These are phyloP conservation scores for Strobilomyces echinocephalus DNA, from an alignment of 768 basidiomycete genomes.

Conservation along the genomic window DNA sequence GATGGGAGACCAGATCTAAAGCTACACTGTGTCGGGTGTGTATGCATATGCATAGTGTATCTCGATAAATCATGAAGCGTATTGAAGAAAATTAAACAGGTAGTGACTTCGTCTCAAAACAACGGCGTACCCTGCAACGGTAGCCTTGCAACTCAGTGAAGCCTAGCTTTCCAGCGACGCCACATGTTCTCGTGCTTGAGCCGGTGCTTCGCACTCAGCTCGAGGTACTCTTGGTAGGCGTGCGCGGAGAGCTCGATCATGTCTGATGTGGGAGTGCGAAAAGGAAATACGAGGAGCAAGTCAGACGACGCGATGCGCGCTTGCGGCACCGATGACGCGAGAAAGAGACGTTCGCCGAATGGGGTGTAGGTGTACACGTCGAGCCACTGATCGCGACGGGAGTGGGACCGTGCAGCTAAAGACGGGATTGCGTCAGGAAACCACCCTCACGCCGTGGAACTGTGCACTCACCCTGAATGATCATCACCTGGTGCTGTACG, in stretches of 20 bases:
- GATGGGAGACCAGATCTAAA: conserved; percentile 9
- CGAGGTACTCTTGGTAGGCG: conserved; percentile 55
- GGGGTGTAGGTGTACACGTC: conserved; percentile 64
- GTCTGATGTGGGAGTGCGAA: conserved; percentile 36
- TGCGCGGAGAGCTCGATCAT: conserved; percentile 62
- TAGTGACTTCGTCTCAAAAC: background rate
- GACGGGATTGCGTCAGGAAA: conserved; percentile 4
- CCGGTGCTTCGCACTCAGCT: conserved; percentile 48
- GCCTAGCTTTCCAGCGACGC: conserved; percentile 41
- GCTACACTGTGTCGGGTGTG: conserved; percentile 17
- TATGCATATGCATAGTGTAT: conserved; percentile 5
- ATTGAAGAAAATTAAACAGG: background rate
- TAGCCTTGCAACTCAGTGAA: conserved; percentile 7
- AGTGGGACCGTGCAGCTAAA: conserved; percentile 54
- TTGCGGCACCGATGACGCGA: conserved; percentile 52
- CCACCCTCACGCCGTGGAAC: background rate
- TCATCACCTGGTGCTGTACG: conserved; percentile 61
- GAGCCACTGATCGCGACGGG: conserved; percentile 50
- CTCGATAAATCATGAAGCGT: conserved; percentile 1
- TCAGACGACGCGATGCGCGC: conserved; percentile 60
- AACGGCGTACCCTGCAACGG: background rate
- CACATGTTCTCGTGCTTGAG: conserved; percentile 57
- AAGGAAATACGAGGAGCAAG: conserved; percentile 52
- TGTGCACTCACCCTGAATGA: conserved; percentile 54
- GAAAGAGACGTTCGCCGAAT: conserved; percentile 63